A percentile compares a stretch with the other conserved stretches of the same genome.
phyloP scores from a whole-genome alignment of 176 grass and related monocot genomes.

The Urochloa ruziziensis region DNA sequence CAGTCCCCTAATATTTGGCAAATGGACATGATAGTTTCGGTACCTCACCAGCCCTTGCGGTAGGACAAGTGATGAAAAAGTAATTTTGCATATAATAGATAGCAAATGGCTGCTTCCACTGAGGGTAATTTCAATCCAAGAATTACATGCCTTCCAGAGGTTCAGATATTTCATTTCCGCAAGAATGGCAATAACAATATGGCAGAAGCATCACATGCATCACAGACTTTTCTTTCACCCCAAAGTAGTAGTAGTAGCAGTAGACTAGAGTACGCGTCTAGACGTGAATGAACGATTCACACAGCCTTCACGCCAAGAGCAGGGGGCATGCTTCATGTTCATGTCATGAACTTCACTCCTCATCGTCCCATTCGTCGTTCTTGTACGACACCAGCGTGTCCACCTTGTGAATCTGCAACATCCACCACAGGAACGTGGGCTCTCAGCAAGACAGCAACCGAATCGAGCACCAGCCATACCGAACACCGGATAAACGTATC shows the following conservation, averaged over 20 bases:
- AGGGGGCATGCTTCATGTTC: neutral
- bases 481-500: neutral
- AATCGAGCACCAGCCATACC: neutral
- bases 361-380: conserved; percentile 83
- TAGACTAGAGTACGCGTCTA: neutral
- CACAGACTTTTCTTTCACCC: neutral
- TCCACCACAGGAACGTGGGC: conserved; percentile 3
- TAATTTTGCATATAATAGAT: neutral
- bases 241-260: neutral
- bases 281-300: conserved; percentile 98
- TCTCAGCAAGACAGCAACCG: neutral
- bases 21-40: neutral
- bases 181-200: neutral
- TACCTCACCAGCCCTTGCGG: neutral
- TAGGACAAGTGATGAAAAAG: neutral
- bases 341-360: neutral
- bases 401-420: conserved; percentile 95
- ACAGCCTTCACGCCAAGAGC: conserved; percentile 32
- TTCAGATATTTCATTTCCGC: neutral
- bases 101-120: neutral
- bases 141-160: neutral
- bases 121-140: neutral
- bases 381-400: conserved; percentile 97
- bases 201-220: neutral
- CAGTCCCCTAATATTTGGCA: too few species aligned